phyloP scores from a whole-genome alignment of 2,329 filamentous ascomycete genomes.

The Botrytis squamosa region DNA sequence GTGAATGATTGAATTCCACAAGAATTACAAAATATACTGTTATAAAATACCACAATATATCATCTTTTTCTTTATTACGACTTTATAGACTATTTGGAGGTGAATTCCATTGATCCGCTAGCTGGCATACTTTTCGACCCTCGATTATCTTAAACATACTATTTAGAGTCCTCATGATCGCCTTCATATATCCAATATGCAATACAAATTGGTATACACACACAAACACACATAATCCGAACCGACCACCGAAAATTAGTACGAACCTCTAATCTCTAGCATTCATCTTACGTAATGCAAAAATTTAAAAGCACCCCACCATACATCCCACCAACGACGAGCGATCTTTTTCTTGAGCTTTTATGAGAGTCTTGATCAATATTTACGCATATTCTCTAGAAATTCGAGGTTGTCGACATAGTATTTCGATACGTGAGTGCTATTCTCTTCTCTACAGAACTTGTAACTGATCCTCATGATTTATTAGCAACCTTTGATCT shows the following conservation, averaged over 20 bases:
- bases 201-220: background rate
- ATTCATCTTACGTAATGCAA: background rate
- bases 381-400: background rate
- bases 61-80: background rate
- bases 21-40: background rate
- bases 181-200: background rate
- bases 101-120: background rate
- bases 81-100: background rate
- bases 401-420: background rate
- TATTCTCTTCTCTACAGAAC: background rate
- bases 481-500: background rate
- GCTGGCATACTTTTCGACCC: background rate
- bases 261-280: background rate
- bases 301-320: slow-evolving; percentile 7
- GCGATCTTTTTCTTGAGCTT: background rate
- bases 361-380: background rate
- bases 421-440: background rate
- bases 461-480: background rate
- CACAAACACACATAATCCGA: background rate
- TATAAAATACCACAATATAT: background rate
- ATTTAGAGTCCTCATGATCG: background rate
- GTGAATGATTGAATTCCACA: background rate
- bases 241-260: background rate
- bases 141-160: background rate
- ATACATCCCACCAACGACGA: slow-evolving; percentile 10